Percentiles rank a stretch among this genome's conserved stretches.
Conservation (phyloP, 2,329 filamentous ascomycete species). For the Ramularia endophylla region DNA sequence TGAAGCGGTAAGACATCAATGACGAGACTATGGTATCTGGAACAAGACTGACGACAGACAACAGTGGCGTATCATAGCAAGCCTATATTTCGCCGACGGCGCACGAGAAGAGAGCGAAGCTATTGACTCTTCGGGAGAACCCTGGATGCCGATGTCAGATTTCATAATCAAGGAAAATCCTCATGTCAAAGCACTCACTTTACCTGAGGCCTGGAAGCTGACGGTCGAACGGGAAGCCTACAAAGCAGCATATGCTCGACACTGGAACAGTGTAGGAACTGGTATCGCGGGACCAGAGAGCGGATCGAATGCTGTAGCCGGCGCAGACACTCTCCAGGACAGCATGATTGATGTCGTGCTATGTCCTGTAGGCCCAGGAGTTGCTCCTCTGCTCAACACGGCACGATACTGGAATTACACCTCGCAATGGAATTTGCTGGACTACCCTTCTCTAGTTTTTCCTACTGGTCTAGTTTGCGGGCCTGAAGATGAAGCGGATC, state of each 20-base stretch:
- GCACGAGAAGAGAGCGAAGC: constrained; percentile 48
- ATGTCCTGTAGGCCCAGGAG: constrained; percentile 52
- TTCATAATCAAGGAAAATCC: constrained; percentile 55
- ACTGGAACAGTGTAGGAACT: constrained; percentile 42
- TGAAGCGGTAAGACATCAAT: constrained; percentile 27
- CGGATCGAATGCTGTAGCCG: constrained; percentile 2
- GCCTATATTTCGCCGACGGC: constrained; percentile 56
- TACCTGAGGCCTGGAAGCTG: constrained; percentile 41
- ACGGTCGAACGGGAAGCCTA: constrained; percentile 40
- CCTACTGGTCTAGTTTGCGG: constrained; percentile 48
- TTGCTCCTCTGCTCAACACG: constrained; percentile 49
- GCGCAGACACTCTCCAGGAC: constrained; percentile 19
- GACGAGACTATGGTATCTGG: no score
- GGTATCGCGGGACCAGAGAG: constrained; percentile 19
- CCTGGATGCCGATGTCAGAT: constrained; percentile 51
- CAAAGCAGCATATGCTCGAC: constrained; percentile 38
- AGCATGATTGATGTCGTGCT: constrained; percentile 55
- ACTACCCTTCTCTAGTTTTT: constrained; percentile 53
- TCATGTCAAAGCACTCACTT: constrained; percentile 37
- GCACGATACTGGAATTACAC: constrained; percentile 61
- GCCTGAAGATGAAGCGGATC: constrained; percentile 35
- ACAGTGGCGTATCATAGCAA: constrained; percentile 41
- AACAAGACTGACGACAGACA: no score
- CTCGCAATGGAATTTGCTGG: constrained; percentile 61
- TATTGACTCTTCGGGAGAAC: constrained; percentile 52